phyloP scores from a whole-genome alignment of 352 stramenopile species.

The Phytopythium litorale region DNA sequence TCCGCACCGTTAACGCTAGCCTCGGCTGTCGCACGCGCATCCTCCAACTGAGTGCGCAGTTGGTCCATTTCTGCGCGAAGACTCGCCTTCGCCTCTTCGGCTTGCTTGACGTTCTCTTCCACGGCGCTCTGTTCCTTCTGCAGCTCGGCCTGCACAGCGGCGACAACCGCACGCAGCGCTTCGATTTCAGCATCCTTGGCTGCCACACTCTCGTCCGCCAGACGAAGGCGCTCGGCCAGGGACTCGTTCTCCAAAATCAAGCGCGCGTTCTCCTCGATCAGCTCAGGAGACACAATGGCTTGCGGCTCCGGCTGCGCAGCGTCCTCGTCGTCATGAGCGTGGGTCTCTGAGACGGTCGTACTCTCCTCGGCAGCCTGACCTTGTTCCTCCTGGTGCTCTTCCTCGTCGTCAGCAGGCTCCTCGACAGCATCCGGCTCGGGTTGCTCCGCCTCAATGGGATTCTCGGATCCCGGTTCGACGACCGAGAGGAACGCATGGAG shows the following conservation, averaged over 20 bases:
- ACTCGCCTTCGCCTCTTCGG: constrained; percentile 20
- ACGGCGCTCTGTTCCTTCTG: constrained; percentile 18
- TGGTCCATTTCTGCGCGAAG: constrained; percentile 17
- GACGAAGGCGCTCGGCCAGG: constrained; percentile 30
- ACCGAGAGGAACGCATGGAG: constrained; percentile 50
- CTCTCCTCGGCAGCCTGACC: constrained; percentile 19
- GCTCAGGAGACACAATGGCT: constrained; percentile 18
- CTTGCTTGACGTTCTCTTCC: constrained; percentile 18
- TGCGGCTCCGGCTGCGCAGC: constrained; percentile 15
- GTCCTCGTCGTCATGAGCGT: not conserved
- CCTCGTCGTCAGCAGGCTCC: not conserved
- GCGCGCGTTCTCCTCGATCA: constrained; percentile 41
- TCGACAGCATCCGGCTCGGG: not conserved
- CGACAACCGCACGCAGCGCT: constrained; percentile 29
- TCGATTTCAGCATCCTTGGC: constrained; percentile 36
- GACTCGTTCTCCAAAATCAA: constrained; percentile 34
- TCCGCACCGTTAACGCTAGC: constrained; percentile 9
- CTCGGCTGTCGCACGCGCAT: constrained; percentile 14
- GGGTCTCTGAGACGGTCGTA: not conserved
- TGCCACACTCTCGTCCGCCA: constrained; percentile 14
- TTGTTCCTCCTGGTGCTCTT: constrained; percentile 1
- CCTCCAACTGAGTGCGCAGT: constrained; percentile 15
- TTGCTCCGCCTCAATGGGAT: not conserved
- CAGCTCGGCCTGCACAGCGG: constrained; percentile 29
- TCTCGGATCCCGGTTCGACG: constrained; percentile 25